Conservation (phyloP, 2,329 filamentous ascomycete genomes). For the Ascochyta clinopodiicola region DNA sequence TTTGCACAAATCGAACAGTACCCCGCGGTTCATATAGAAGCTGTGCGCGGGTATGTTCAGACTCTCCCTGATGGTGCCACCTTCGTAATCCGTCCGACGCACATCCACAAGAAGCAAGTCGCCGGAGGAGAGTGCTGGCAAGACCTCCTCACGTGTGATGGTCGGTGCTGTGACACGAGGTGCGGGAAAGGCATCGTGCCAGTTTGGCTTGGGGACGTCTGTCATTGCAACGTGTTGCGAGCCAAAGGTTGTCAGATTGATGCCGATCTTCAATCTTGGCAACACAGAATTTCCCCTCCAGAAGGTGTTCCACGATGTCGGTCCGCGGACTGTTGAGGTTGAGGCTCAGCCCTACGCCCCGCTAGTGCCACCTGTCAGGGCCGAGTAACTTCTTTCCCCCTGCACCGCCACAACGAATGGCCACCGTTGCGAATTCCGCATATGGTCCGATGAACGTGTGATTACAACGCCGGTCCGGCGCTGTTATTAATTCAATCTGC, state of each 20-base stretch:
- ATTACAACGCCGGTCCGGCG: slow-evolving; percentile 32
- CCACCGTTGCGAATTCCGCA: slow-evolving; percentile 39
- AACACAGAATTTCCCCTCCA: background rate
- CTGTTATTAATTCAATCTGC: slow-evolving; percentile 15
- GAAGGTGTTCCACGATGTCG: background rate
- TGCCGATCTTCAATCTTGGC: background rate
- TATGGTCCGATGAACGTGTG: slow-evolving; percentile 43
- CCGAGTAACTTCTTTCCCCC: slow-evolving; percentile 14
- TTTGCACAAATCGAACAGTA: slow-evolving; percentile 54
- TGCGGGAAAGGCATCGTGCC: slow-evolving; percentile 53
- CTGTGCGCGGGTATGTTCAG: slow-evolving; percentile 57
- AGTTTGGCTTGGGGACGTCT: slow-evolving; percentile 32
- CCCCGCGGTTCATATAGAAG: slow-evolving; percentile 54
- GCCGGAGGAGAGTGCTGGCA: slow-evolving; percentile 45
- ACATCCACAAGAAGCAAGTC: slow-evolving; percentile 53
- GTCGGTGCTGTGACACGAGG: slow-evolving; percentile 48
- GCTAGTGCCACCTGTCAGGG: slow-evolving; percentile 19
- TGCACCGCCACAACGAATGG: slow-evolving; percentile 36
- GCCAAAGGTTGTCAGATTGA: background rate
- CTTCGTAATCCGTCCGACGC: slow-evolving; percentile 56
- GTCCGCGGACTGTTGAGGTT: slow-evolving; percentile 12
- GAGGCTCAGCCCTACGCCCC: slow-evolving; percentile 31
- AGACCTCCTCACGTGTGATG: slow-evolving; percentile 48
- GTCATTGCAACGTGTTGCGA: slow-evolving; percentile 20
- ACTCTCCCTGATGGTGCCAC: slow-evolving; percentile 54